Evolutionary conservation across 2,329 filamentous ascomycete species (phyloP), one percentile per base, ranked within the genome.

Genomic region (Colletotrichum lentis): DNA sequence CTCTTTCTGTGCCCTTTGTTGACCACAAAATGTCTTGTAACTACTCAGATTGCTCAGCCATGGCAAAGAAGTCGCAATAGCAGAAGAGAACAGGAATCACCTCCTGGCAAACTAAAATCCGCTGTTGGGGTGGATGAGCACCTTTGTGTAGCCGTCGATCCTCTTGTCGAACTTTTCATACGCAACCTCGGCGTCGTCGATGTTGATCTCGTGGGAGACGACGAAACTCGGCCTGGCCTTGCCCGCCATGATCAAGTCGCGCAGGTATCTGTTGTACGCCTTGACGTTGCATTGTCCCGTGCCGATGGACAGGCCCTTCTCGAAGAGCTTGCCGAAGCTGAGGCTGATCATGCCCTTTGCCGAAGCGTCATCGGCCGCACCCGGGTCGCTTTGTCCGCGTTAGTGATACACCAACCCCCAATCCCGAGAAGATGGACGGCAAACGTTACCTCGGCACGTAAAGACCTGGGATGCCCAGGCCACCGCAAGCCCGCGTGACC

Each of bases 221-320:
- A 91, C 87, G 71, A 91, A 91, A 64, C 84, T 88, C 4, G 89
- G 89, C 75, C 88, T 90, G 0, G 88, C 89, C 67, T 84, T 85
- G 3, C 88, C 88, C 0, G 85, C 78, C 50, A 90, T 86, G 72
- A 91, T 91, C 72, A 91, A 79, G 69, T 91, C 88, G 14, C 88
- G 82, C 46, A 91, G 77, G 72, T 90, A 89, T 27, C 88, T 81
- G 74, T 91, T 91, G 76, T 91, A 91, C 0, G 84, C 80, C 77
- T 90, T 91, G 71, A 91, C 88, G 70, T 91, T 91, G 77, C 88
- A 90, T 73, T 90, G 87, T 0, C 88, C 87, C 3, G 86, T 88
- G 11, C 85, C 84, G 2, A 91, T 78, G 2, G 83, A 82, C 5
- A 90, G 79, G 1, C 88, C 87, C 82, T 91, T 91, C 72, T 91